phyloP scores from a whole-genome alignment of 129 eudicot genomes.

The Arctium lappa region DNA sequence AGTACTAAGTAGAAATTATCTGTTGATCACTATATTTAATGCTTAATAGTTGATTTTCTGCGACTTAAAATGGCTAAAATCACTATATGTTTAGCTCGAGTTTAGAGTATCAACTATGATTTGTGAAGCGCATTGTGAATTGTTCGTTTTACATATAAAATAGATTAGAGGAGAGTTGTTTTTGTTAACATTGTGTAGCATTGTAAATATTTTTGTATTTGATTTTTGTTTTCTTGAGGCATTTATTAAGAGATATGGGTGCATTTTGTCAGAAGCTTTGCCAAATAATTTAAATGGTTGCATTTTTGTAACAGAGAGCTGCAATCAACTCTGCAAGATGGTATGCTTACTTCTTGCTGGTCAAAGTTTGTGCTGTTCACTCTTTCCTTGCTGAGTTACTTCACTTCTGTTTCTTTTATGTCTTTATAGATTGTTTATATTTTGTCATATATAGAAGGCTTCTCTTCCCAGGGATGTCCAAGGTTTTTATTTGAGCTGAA shows the following conservation, averaged over 20 bases:
- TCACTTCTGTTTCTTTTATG: not conserved
- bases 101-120: not conserved
- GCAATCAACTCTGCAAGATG: slow-evolving; percentile 13
- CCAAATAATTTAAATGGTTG: not conserved
- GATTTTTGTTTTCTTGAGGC: not conserved
- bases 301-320: slow-evolving; percentile 13
- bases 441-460: not conserved
- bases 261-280: slow-evolving; percentile 4
- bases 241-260: not conserved
- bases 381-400: not conserved
- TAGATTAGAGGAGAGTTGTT: not conserved
- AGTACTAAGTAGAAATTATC: not conserved
- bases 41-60: slow-evolving; percentile 12
- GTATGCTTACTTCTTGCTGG: slow-evolving; percentile 10
- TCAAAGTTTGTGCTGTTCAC: slow-evolving; percentile 8
- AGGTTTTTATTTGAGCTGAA: not conserved
- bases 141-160: slow-evolving; percentile 1
- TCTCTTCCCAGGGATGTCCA: not conserved
- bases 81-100: not conserved
- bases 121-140: not conserved
- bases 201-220: not conserved
- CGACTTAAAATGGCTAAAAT: not conserved
- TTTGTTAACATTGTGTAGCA: not conserved
- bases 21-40: not conserved
- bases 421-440: not conserved